A percentile compares a stretch with the other conserved stretches of the same genome.
These are phyloP conservation scores for Colletotrichum chlorophyti DNA, from an alignment of 2,329 filamentous ascomycete genomes.

Conservation along the genomic window DNA sequence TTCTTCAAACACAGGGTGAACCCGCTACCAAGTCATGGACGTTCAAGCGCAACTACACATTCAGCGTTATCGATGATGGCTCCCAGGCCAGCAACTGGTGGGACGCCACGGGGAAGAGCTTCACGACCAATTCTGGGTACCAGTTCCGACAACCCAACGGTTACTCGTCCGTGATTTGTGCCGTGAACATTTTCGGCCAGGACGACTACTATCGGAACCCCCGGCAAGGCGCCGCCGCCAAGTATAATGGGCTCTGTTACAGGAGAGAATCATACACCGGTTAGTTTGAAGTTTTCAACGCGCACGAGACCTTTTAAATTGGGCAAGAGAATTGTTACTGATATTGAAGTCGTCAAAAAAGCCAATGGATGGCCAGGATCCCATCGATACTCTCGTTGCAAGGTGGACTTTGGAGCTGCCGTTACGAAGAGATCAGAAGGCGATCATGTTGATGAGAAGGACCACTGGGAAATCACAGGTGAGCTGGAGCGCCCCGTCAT, in stretches of 20 bases:
- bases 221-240: neutral
- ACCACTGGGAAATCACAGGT: too few relatives aligned
- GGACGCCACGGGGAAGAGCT: conserved; percentile 2
- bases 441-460: too few relatives aligned
- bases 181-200: conserved; percentile 16
- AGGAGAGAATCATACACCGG: neutral
- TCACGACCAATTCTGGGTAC: too few relatives aligned
- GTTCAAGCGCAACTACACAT: conserved; percentile 8
- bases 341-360: too few relatives aligned
- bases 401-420: neutral
- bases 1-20: neutral
- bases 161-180: conserved; percentile 9
- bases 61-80: neutral
- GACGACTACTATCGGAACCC: conserved; percentile 3
- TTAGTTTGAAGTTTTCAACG: too few relatives aligned
- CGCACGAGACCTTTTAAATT: too few relatives aligned
- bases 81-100: neutral
- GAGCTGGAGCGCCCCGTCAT: too few relatives aligned
- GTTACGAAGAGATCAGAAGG: neutral
- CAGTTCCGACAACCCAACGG: neutral
- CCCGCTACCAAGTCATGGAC: neutral
- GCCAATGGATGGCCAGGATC: neutral
- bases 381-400: neutral
- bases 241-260: conserved; percentile 31
- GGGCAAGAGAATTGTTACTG: too few relatives aligned